Evolutionary conservation across 768 basidiomycete genomes (phyloP), one percentile per base, ranked within the genome.

Genomic region (Hypholoma fasciculare): DNA sequence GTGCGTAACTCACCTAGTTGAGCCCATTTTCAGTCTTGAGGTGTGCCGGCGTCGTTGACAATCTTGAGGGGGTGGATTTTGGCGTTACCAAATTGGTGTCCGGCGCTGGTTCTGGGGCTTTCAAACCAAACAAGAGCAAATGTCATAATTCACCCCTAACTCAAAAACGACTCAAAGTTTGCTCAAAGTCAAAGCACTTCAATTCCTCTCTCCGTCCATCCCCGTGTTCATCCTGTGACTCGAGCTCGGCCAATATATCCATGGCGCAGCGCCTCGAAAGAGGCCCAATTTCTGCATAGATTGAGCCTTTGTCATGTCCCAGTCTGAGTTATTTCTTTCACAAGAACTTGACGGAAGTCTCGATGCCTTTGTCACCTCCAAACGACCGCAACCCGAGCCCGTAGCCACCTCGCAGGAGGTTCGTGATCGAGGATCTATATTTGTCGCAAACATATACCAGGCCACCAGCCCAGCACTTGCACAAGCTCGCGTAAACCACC

Each of bases 371-470:
- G 70, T 89, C 8, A 69, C 72, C 27, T 74, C 73, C 34, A 73
- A 76, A 16, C 72, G 72, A n/a, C 77, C 81, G 16, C 69, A 73
- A 17, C 81, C 82, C 14, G 71, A 75, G 38, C 72, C 82, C 1
- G 57, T 85, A 6, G 74, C 79, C 30, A 82, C 80, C 26, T 94
- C 91, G 2, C 84, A 88, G 62, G 90, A 92, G 65, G 82, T 93
- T 54, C 79, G 86, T 30, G 92, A 92, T 72, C 82, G 89, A 17
- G 84, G 82, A 11, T 92, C 89, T 1, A 79, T 79, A 3, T 94
- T 94, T 66, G 73, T 90, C 19, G 91, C 83, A 2, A 78, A 80
- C 48, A 74, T 91, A 26, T 88, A 83, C 67, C 72, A 69, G 16
- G 84, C 84, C n/a, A 72, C 76, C 1, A 78, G 82, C 36, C 74